phyloP scores from a whole-genome alignment of 2,329 filamentous ascomycete genomes.

The Aspergillus sp. region DNA sequence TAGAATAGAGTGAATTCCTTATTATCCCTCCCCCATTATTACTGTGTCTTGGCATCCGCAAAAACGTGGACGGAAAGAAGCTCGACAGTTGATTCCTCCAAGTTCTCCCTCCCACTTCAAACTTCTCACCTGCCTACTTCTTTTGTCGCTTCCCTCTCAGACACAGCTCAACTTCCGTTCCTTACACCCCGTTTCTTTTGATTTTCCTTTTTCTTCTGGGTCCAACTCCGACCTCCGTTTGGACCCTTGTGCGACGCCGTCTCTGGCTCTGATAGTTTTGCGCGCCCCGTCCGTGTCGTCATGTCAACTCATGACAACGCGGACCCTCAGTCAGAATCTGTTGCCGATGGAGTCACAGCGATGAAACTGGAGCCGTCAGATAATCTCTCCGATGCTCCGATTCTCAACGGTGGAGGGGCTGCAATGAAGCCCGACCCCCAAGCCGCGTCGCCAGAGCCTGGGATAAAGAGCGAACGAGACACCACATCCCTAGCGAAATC shows the following conservation, averaged over 20 bases:
- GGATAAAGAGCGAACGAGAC: constrained; percentile 16
- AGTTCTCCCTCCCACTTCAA: constrained; percentile 11
- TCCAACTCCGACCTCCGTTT: not conserved
- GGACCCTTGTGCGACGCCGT: constrained; percentile 1
- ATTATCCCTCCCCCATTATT: constrained; percentile 4
- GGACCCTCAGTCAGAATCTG: constrained; percentile 37
- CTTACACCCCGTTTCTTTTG: not conserved
- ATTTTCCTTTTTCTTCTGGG: constrained; percentile 1
- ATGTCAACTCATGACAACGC: constrained; percentile 44
- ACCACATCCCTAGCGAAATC: constrained; percentile 23
- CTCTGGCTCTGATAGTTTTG: constrained; percentile 19
- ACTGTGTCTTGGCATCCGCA: constrained; percentile 20
- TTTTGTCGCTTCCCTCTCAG: constrained; percentile 5
- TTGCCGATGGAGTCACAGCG: constrained; percentile 37
- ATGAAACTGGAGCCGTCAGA: constrained; percentile 34
- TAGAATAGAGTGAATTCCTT: constrained; percentile 10
- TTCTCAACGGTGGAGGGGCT: constrained; percentile 25
- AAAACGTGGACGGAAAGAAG: constrained; percentile 18
- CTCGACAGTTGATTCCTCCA: constrained; percentile 15
- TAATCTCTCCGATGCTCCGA: constrained; percentile 22
- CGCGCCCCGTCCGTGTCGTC: constrained; percentile 37
- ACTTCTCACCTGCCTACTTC: constrained; percentile 10
- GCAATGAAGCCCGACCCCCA: constrained; percentile 22
- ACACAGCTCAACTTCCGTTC: not conserved
- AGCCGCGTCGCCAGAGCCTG: constrained; percentile 18